Percentiles rank a stretch among this genome's conserved stretches.
phyloP scores from a whole-genome alignment of 2,329 filamentous ascomycete species.

The Fusarium luffae region DNA sequence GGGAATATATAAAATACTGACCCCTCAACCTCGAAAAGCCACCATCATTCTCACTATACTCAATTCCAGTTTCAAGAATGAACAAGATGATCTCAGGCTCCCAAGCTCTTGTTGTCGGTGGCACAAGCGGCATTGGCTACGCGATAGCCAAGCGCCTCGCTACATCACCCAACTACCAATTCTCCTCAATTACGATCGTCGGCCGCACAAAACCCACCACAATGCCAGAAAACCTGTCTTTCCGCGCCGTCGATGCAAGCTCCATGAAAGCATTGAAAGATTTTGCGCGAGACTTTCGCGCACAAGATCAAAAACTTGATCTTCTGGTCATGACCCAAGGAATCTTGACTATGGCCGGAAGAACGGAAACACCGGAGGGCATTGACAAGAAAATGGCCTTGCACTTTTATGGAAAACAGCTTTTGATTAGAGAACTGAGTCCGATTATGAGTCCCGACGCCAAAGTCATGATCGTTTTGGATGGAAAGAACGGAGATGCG shows the following conservation, averaged over 20 bases:
- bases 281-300: conserved; percentile 47
- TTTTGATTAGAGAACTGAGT: conserved; percentile 55
- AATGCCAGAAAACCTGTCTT: conserved; percentile 50
- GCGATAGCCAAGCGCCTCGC: conserved; percentile 52
- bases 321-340: conserved; percentile 55
- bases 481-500: conserved; percentile 47
- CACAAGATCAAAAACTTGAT: conserved; percentile 46
- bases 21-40: neutral
- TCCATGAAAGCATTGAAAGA: conserved; percentile 50
- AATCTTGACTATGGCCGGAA: conserved; percentile 50
- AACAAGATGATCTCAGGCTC: neutral
- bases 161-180: conserved; percentile 26
- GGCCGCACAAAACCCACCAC: conserved; percentile 47
- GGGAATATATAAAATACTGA: neutral
- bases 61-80: neutral
- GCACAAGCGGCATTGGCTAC: conserved; percentile 52
- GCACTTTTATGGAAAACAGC: conserved; percentile 59
- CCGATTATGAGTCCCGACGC: conserved; percentile 52
- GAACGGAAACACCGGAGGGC: conserved; percentile 56
- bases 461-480: conserved; percentile 55
- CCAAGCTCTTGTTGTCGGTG: conserved; percentile 49
- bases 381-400: conserved; percentile 58
- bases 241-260: conserved; percentile 48
- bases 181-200: conserved; percentile 49
- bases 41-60: neutral